Evolutionary conservation across 352 stramenopile genomes (phyloP).

Genomic region (Plasmopara muralis): DNA sequence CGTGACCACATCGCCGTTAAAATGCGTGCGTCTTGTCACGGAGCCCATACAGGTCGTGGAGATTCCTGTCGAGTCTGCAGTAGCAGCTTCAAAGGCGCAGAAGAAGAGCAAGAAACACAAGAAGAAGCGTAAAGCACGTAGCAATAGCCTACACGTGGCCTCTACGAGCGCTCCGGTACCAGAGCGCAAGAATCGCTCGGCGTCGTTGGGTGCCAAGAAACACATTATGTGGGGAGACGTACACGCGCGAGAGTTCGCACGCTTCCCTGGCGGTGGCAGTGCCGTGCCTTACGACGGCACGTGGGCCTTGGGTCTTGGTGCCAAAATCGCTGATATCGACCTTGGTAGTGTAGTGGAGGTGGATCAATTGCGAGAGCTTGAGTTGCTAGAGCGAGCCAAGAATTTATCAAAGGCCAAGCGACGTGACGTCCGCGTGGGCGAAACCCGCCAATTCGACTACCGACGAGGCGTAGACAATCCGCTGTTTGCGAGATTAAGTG

Average conservation of each 20-base stretch:
- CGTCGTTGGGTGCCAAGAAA: slow-evolving; percentile 55
- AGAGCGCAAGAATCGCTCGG: slow-evolving; percentile 51
- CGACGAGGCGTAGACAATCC: slow-evolving; percentile 60
- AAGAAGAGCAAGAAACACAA: slow-evolving; percentile 77
- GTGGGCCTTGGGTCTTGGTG: slow-evolving; percentile 70
- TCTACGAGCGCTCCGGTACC: slow-evolving; percentile 16
- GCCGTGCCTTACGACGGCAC: slow-evolving; percentile 77
- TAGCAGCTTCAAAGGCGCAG: slow-evolving; percentile 20
- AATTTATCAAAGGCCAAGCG: slow-evolving; percentile 59
- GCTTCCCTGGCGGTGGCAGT: slow-evolving; percentile 69
- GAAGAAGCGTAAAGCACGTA: slow-evolving; percentile 63
- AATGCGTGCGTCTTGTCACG: slow-evolving; percentile 38
- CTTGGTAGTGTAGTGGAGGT: slow-evolving; percentile 67
- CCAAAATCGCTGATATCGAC: slow-evolving; percentile 49
- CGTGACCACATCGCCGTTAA: slow-evolving; percentile 19
- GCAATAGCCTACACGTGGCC: slow-evolving; percentile 55
- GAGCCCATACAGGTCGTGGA: slow-evolving; percentile 40
- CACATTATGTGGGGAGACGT: slow-evolving; percentile 76
- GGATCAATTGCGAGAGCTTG: slow-evolving; percentile 42
- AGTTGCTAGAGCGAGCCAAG: slow-evolving; percentile 50
- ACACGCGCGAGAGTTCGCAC: slow-evolving; percentile 60
- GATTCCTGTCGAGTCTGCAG: slow-evolving; percentile 20
- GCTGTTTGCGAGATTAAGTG: slow-evolving; percentile 65
- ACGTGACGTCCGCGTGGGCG: slow-evolving; percentile 42
- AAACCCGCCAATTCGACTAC: slow-evolving; percentile 83